These are phyloP conservation scores for Phenoliferia sp. DNA, from an alignment of 1,284 basidiomycete species.

Conservation along the genomic window DNA sequence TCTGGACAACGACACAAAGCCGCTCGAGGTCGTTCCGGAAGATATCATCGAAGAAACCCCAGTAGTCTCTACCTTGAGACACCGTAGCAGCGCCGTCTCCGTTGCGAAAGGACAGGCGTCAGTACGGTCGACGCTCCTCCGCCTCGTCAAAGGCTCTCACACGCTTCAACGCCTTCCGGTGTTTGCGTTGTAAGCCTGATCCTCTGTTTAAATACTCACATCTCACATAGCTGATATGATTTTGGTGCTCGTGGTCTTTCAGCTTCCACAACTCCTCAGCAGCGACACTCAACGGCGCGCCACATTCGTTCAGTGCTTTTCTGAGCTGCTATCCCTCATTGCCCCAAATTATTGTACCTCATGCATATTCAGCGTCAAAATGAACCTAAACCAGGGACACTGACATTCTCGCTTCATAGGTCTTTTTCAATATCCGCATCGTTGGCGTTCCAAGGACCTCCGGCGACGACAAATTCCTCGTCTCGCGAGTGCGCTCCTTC, in stretches of 20 bases:
- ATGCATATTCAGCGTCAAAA: neutral
- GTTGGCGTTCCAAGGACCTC: slow-evolving; percentile 51
- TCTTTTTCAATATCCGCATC: slow-evolving; percentile 57
- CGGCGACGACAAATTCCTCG: slow-evolving; percentile 52
- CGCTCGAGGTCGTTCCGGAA: neutral
- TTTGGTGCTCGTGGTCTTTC: too few relatives aligned
- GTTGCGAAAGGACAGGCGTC: neutral
- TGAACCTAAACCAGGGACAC: too few relatives aligned
- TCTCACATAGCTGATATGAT: neutral
- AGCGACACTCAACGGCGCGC: slow-evolving; percentile 23
- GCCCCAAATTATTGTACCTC: slow-evolving; percentile 26
- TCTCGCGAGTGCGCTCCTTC: slow-evolving; percentile 54
- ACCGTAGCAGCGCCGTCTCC: neutral
- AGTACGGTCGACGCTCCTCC: neutral
- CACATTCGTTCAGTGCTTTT: slow-evolving; percentile 32
- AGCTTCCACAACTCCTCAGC: slow-evolving; percentile 28
- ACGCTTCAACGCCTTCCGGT: neutral
- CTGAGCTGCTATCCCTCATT: slow-evolving; percentile 30
- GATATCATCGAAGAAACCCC: neutral
- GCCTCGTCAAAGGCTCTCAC: neutral
- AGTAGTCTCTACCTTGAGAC: neutral
- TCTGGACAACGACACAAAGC: neutral
- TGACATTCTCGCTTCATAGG: slow-evolving; percentile 40
- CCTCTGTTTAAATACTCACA: neutral
- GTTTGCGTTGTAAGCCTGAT: neutral